Evolutionary conservation across 371 early-diverging fungal genomes (phyloP).

Genomic region (Parasitella parasitica): DNA sequence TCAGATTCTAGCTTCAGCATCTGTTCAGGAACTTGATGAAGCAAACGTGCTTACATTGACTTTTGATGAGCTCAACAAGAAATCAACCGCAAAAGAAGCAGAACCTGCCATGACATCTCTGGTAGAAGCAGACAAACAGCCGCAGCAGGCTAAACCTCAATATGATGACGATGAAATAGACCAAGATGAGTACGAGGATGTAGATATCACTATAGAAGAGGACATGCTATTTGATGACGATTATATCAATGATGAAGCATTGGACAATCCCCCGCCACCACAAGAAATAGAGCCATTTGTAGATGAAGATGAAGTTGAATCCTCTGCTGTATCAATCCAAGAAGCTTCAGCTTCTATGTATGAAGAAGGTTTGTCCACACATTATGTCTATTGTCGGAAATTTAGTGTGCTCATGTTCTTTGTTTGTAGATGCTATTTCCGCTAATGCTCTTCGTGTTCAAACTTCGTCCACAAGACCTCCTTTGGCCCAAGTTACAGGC

Average conservation of each 20-base stretch:
- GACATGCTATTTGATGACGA: neutral
- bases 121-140: neutral
- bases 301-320: neutral
- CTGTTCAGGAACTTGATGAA: neutral
- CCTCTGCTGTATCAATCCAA: neutral
- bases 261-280: neutral
- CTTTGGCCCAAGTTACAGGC: conserved; percentile 15
- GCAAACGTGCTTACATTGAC: neutral
- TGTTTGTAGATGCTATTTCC: neutral
- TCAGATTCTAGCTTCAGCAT: neutral
- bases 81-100: neutral
- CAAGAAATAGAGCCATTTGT: neutral
- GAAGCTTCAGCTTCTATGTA: neutral
- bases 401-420: neutral
- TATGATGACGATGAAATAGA: neutral
- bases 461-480: conserved; percentile 6
- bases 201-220: neutral
- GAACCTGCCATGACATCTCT: neutral
- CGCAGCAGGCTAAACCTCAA: neutral
- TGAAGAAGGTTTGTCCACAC: neutral
- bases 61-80: neutral
- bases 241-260: neutral
- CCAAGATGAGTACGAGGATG: neutral
- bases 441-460: neutral
- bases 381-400: neutral